Base-by-base conservation (phyloP, 2,329 filamentous ascomycete species). In the Chalara sp. region DNA sequence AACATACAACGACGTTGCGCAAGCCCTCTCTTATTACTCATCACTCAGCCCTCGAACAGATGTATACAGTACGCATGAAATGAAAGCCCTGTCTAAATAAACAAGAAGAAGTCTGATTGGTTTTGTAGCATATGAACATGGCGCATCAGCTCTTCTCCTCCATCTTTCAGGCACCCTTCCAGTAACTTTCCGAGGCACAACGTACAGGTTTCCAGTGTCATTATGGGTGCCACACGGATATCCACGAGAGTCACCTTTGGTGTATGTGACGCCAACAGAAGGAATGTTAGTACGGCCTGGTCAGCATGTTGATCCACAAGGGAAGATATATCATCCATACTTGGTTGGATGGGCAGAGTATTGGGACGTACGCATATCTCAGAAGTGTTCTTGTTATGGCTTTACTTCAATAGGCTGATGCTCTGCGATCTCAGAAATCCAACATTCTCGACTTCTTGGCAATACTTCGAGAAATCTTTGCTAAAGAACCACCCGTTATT, bases 221-320 rank as follows among this genome's bases (percentile, higher is more conserved):
- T 70, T 97, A 79, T 97, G 93, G 92, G 77, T 97, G 43, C 93
- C 93, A 4, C 89, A 95, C 65, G 80, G 83, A 49, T 99, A 97
- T 66, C 93, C 93, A 1, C 78, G 81, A 55, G 89, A 95, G 62
- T 78, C 89, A 1, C 93, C 93, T 1, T 78, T 97, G 44, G 81
- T 86, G 52, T 97, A 96, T 67, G 89, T 97, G 41, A 91, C 84
- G 6, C 91, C 93, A 3, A 89, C 87, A 5, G 85, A 88, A 58
- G 87, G 83, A 56, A 97, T 99, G 89, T 72, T 87, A 58, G 85
- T 99, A 41, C 80, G 92, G 21, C 89, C 91, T 1, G 93, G 93
- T 1, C 93, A 99, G 65, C 90, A 99, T 73, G 90, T 99, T 53
- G 90, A 93, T 63, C 84, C 88, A 5, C 92, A 97, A 63, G 93